Evolutionary conservation across 2,329 filamentous ascomycete species (phyloP).

Genomic region (Teratosphaeriaceae sp.): DNA sequence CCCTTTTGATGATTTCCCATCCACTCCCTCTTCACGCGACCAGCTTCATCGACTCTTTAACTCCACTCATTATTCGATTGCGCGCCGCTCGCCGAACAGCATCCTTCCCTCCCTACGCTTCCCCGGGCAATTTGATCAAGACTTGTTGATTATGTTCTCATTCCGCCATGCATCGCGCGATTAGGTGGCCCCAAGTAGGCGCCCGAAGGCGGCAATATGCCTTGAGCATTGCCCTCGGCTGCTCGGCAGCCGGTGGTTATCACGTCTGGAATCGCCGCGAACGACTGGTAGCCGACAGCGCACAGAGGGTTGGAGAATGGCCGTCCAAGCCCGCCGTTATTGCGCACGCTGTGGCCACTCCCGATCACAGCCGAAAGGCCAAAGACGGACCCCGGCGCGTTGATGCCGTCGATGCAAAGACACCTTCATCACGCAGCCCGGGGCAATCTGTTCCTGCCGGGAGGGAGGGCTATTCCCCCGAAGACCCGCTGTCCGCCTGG

Average conservation of each 20-base stretch:
- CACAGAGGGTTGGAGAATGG: not conserved
- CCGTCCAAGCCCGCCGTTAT: not conserved
- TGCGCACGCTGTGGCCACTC: not conserved
- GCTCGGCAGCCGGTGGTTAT: not conserved
- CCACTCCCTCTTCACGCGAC: too few relatives aligned
- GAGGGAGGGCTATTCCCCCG: conserved; percentile 3
- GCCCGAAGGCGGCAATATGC: conserved; percentile 4
- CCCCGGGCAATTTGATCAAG: too few relatives aligned
- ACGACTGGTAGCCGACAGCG: conserved; percentile 4
- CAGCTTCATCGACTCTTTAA: too few relatives aligned
- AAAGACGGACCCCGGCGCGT: not conserved
- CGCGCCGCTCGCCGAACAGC: too few relatives aligned
- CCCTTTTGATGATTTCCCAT: not conserved
- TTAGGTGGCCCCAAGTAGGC: conserved; percentile 3
- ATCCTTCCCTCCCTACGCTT: not conserved
- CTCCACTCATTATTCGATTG: too few relatives aligned
- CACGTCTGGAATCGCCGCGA: not conserved
- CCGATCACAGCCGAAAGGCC: not conserved
- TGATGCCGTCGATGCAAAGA: too few relatives aligned
- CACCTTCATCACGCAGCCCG: too few relatives aligned
- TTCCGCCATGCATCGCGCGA: conserved; percentile 4
- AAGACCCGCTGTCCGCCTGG: conserved; percentile 20
- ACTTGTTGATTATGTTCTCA: not conserved
- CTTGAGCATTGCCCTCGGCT: conserved; percentile 3
- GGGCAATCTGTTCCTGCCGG: conserved; percentile 3